Conservation (phyloP, 2,329 filamentous ascomycete genomes). For the Arthrobotrys sphaeroides region DNA sequence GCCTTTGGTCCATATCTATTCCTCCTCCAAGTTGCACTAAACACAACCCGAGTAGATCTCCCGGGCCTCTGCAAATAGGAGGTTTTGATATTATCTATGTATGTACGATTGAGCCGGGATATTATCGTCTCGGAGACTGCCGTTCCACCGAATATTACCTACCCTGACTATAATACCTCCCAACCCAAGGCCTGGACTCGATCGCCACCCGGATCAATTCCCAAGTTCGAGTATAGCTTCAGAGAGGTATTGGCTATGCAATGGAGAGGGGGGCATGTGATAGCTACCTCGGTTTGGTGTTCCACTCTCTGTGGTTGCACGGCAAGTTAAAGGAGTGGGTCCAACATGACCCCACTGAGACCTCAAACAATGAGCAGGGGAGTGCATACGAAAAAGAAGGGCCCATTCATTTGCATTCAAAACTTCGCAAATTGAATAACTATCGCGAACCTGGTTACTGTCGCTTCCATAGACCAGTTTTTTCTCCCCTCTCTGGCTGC, state of each 20-base stretch:
- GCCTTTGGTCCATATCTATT: not conserved
- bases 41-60: constrained; percentile 11
- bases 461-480: constrained; percentile 24
- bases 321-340: constrained; percentile 20
- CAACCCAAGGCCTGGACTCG: constrained; percentile 29
- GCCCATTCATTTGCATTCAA: not conserved
- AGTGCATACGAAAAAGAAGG: not conserved
- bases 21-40: constrained; percentile 5
- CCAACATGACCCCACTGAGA: constrained; percentile 18
- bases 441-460: constrained; percentile 8
- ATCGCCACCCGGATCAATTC: constrained; percentile 29
- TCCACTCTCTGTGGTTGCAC: not conserved
- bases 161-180: not conserved
- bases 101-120: not conserved
- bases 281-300: constrained; percentile 21
- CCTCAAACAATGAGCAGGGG: not conserved
- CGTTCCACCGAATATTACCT: constrained; percentile 26
- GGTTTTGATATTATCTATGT: not conserved
- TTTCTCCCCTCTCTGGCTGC: not conserved
- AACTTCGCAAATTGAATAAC: constrained; percentile 1
- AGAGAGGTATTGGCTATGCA: not conserved
- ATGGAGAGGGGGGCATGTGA: constrained; percentile 20
- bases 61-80: constrained; percentile 3
- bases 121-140: constrained; percentile 34
- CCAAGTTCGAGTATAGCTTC: not conserved